Base-by-base conservation (phyloP, 2,329 filamentous ascomycete genomes). In the Penicillium verrucosum region DNA sequence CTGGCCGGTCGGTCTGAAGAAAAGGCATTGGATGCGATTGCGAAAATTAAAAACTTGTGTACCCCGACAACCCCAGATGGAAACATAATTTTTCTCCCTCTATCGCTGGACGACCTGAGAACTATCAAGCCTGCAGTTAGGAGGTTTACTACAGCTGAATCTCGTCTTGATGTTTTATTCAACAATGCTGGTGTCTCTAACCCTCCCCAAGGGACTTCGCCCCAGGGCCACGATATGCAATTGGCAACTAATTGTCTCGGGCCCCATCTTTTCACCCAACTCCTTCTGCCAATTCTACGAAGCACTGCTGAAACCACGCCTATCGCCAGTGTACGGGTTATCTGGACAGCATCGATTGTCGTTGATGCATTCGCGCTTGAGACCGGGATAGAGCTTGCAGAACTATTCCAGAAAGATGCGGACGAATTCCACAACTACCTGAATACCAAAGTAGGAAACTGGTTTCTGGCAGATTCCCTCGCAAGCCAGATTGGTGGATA, bases 71-170 rank as follows among this genome's bases (percentile, higher is more conserved):
- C 46, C 11, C 54, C 49, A 23, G 27, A 40, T 10, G 54, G 49
- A 25, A 37, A 57, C 12, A 44, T 62, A 14, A 18, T 48, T 8
- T 74, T 72, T 54, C 66, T 78, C n/a, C 62, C 65, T 7, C 59
- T 75, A 6, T 75, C 80, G 43, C 73, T 82, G 2, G 67, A 73
- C 50, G 75, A 81, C 60, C 67, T 82, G 11, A 57, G 65, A 0
- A 75, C 68, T 2, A 75, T 80, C 60, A 76, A 73, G 52, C 51
- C 70, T 0, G 69, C 74, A 1, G 78, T 72, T 0, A 62, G 71
- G 9, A 59, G 56, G 3, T 80, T 81, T 49, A 55, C 70, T 0
- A 51, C 59, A 1, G 68, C 71, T 9, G 78, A 81, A 57, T 61
- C 65, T 8, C 64, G 69, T 2, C 72, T 81, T 1, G 72, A 81